phyloP scores from a whole-genome alignment of 176 grass and related monocot genomes.

The Avena eriantha region DNA sequence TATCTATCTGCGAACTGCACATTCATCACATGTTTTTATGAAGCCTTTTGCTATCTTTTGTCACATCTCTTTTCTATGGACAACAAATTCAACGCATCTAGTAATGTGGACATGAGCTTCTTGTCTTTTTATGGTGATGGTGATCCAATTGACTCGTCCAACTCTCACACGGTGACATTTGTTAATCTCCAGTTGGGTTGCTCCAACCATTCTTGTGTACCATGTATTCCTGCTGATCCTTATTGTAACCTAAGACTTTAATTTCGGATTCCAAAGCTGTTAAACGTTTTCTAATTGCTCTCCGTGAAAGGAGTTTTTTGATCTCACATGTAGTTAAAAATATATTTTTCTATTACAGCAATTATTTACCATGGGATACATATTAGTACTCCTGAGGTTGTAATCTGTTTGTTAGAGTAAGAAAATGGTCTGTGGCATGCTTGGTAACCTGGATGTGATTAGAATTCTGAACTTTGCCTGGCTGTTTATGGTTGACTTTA shows the following conservation, averaged over 20 bases:
- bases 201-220: neutral
- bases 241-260: no score
- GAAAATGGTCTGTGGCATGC: neutral
- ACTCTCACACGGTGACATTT: neutral
- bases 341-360: no score
- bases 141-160: constrained; percentile 1
- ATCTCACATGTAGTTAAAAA: no score
- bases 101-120: constrained; percentile 17
- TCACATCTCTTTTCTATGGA: constrained; percentile 24
- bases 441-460: neutral
- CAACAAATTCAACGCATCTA: neutral
- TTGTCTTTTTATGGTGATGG: constrained; percentile 12
- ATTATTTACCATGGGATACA: no score
- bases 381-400: neutral
- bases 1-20: neutral
- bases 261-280: neutral
- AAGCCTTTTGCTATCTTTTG: neutral
- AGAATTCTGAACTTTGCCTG: neutral
- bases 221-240: neutral
- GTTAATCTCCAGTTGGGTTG: neutral
- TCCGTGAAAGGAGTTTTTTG: no score
- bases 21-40: constrained; percentile 31
- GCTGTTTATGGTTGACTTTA: neutral
- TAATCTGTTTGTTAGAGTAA: neutral
- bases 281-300: neutral